Conservation (phyloP, 441 rosid genomes). For the Populus hybrid region DNA sequence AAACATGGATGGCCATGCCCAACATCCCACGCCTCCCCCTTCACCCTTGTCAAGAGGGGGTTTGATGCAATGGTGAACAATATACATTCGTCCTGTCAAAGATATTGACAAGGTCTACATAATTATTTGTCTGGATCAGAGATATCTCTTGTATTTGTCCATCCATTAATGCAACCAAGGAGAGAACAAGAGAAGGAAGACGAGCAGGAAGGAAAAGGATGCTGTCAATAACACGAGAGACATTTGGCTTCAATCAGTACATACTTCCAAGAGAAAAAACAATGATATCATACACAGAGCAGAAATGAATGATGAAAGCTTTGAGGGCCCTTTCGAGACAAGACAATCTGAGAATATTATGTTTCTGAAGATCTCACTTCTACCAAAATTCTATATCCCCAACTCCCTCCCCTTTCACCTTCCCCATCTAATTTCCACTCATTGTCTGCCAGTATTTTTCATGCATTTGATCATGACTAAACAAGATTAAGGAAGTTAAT, state of each 20-base stretch:
- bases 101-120: background rate
- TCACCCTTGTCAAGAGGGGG: background rate
- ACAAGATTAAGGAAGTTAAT: background rate
- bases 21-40: background rate
- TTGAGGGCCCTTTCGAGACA: constrained; percentile 29
- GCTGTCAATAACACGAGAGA: constrained; percentile 24
- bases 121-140: constrained; percentile 11
- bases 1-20: background rate
- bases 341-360: constrained; percentile 25
- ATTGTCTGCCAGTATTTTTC: background rate
- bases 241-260: constrained; percentile 28
- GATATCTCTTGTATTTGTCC: constrained; percentile 25
- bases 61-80: background rate
- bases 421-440: background rate
- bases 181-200: constrained; percentile 27
- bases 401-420: background rate
- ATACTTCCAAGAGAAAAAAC: constrained; percentile 37
- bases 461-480: no score
- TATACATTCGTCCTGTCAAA: background rate
- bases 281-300: constrained; percentile 23
- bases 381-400: background rate
- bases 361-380: constrained; percentile 6
- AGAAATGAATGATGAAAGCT: constrained; percentile 15
- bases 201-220: constrained; percentile 16
- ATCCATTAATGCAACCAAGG: constrained; percentile 13